Conservation (phyloP, 257 asterid genomes). For the Solanum lignicaule region DNA sequence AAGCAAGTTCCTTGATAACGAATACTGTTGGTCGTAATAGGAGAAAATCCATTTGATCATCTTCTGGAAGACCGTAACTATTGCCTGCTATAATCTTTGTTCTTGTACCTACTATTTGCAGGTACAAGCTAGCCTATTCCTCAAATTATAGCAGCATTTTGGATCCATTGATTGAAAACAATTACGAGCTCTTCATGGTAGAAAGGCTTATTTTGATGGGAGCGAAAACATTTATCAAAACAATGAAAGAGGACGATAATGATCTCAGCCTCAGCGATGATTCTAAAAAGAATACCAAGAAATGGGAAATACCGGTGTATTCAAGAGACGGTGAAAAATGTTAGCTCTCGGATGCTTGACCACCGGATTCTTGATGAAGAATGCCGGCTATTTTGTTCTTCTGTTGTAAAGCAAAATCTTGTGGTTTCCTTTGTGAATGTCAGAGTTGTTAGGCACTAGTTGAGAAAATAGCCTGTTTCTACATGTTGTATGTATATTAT, state of each 20-base stretch:
- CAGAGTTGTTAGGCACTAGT: not conserved
- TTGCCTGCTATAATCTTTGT: not conserved
- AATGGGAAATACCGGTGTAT: slow-evolving; percentile 72
- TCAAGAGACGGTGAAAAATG: slow-evolving; percentile 50
- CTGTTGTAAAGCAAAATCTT: not conserved
- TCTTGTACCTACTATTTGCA: slow-evolving; percentile 17
- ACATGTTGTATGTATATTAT: not conserved
- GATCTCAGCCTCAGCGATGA: slow-evolving; percentile 88
- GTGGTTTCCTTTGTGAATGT: not conserved
- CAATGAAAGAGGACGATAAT: slow-evolving; percentile 52
- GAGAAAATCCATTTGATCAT: not conserved
- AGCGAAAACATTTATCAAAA: slow-evolving; percentile 58
- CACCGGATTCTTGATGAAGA: not conserved
- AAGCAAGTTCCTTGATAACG: not conserved
- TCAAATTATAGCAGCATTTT: slow-evolving; percentile 66
- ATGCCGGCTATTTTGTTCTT: not conserved
- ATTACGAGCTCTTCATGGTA: slow-evolving; percentile 80
- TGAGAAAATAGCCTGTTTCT: not conserved
- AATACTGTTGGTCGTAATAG: not conserved
- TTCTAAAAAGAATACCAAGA: slow-evolving; percentile 81
- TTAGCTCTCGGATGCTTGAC: slow-evolving; percentile 11
- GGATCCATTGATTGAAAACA: slow-evolving; percentile 74
- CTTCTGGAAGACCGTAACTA: not conserved
- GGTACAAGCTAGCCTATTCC: slow-evolving; percentile 81
- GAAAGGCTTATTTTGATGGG: slow-evolving; percentile 83